Evolutionary conservation across 164 flowering plant genomes (phyloP).

Genomic region (Magnolia kwangsiensis): DNA sequence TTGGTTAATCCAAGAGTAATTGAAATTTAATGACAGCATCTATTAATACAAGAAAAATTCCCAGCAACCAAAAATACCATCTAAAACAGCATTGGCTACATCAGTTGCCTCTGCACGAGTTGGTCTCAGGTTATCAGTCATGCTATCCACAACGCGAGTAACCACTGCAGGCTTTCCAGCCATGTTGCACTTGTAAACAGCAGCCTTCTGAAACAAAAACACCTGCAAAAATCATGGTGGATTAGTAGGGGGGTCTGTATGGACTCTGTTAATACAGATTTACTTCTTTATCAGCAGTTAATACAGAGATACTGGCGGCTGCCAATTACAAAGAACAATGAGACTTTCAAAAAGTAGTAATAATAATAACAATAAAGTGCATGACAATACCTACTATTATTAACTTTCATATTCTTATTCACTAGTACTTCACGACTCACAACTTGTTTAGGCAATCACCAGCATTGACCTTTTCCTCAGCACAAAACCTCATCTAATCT

Average conservation of each 20-base stretch:
- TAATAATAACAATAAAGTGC: background rate
- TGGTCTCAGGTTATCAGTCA: constrained; percentile 90
- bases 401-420: too few species aligned
- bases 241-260: background rate
- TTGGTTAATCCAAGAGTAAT: background rate
- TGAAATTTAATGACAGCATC: background rate
- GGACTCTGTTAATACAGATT: background rate
- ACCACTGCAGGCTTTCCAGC: constrained; percentile 90
- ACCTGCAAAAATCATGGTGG: constrained; percentile 45
- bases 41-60: background rate
- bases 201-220: constrained; percentile 82
- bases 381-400: background rate
- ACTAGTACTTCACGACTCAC: too few species aligned
- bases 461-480: too few species aligned
- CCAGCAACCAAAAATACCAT: constrained; percentile 39
- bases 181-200: constrained; percentile 85
- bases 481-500: too few species aligned
- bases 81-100: constrained; percentile 85
- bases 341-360: background rate
- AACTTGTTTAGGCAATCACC: too few species aligned
- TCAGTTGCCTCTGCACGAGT: constrained; percentile 97
- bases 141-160: constrained; percentile 94
- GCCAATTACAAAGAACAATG: background rate
- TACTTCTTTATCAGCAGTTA: background rate
- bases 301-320: background rate